phyloP scores from a whole-genome alignment of 352 stramenopile species.

The Heterotrichella gracilis region DNA sequence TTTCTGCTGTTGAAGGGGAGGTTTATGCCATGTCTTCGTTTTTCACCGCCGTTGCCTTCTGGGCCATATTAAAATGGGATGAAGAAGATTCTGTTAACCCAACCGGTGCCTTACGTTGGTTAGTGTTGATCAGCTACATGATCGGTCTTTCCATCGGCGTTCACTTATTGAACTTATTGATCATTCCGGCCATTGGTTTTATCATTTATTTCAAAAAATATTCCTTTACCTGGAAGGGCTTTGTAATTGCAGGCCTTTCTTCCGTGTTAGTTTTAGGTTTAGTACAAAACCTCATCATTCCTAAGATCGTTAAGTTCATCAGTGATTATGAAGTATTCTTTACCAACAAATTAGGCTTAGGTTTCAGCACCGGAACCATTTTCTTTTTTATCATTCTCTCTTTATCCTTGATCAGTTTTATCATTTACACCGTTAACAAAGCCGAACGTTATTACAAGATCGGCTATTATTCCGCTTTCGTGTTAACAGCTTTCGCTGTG shows the following conservation, averaged over 20 bases:
- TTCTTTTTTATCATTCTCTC: not conserved
- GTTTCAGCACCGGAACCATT: not conserved
- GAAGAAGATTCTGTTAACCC: not conserved
- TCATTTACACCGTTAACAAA: not conserved
- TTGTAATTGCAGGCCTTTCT: not conserved
- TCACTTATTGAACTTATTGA: not conserved
- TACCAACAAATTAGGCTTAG: not conserved
- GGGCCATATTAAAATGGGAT: not conserved
- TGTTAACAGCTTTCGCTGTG: not conserved
- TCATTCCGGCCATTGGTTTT: not conserved
- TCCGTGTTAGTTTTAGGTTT: not conserved
- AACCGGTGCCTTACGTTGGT: not conserved
- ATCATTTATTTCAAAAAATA: conserved; percentile 11
- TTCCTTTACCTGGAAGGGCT: not conserved
- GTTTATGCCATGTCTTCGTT: not conserved
- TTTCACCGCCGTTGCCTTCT: not conserved
- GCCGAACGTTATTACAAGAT: not conserved
- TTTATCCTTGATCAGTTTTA: not conserved
- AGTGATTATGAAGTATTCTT: conserved; percentile 9
- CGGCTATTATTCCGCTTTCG: not conserved
- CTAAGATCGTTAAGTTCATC: not conserved
- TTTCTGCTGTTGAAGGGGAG: not conserved
- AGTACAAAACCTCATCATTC: not conserved
- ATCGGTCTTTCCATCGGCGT: not conserved
- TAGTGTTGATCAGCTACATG: not conserved